Conservation (phyloP, 306 rosid genomes). For the Rosa rugosa region DNA sequence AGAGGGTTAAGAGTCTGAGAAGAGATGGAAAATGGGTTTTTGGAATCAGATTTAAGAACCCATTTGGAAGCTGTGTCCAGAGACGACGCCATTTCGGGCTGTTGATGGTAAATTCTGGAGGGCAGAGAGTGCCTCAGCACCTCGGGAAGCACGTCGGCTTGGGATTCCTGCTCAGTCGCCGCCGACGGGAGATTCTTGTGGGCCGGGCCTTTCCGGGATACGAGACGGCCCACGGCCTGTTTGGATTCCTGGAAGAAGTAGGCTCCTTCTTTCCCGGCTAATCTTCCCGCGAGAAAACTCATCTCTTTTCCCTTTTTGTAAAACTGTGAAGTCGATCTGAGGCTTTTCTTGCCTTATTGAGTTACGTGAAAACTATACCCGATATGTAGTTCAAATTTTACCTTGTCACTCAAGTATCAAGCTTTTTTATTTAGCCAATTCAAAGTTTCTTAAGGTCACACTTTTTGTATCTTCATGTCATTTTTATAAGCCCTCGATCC, state of each 20-base stretch:
- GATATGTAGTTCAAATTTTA: neutral
- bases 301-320: conserved; percentile 17
- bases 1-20: conserved; percentile 74
- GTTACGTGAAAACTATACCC: too few species aligned
- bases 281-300: conserved; percentile 89
- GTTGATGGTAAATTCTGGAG: conserved; percentile 46
- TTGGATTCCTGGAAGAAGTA: conserved; percentile 90
- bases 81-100: conserved; percentile 24
- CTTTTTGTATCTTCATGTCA: neutral
- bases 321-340: too few species aligned
- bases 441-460: neutral
- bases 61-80: conserved; percentile 70
- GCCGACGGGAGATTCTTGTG: conserved; percentile 35
- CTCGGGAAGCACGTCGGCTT: conserved; percentile 82
- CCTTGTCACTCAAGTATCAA: conserved; percentile 7
- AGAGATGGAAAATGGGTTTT: conserved; percentile 31
- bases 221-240: conserved; percentile 64
- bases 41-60: conserved; percentile 54
- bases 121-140: conserved; percentile 79
- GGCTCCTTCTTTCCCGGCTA: conserved; percentile 88
- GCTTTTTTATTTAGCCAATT: neutral
- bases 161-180: conserved; percentile 28
- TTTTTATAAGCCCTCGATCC: too few species aligned
- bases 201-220: conserved; percentile 29
- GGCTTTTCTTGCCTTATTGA: too few species aligned